Evolutionary conservation across 805 yeast species (phyloP).

Genomic region (Spathaspora arborariae): DNA sequence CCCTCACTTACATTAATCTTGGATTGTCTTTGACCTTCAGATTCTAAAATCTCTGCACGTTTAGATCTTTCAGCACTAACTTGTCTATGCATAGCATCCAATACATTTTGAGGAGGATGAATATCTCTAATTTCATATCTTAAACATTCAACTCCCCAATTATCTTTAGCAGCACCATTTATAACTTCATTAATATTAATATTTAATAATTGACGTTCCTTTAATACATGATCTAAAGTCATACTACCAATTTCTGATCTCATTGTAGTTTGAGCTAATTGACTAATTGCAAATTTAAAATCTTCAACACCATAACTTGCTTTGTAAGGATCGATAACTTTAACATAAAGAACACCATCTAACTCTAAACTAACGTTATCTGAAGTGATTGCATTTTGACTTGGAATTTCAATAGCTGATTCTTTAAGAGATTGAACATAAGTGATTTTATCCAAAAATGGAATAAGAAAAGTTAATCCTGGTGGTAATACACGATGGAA

Average conservation of each 20-base stretch:
- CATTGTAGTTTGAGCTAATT: conserved; percentile 89
- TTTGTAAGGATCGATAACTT: conserved; percentile 76
- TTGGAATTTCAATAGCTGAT: conserved; percentile 79
- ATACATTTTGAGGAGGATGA: conserved; percentile 80
- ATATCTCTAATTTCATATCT: conserved; percentile 86
- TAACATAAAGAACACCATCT: conserved; percentile 79
- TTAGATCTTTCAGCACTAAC: conserved; percentile 85
- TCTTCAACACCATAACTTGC: conserved; percentile 88
- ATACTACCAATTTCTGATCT: conserved; percentile 83
- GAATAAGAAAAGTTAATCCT: conserved; percentile 71
- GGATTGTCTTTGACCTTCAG: conserved; percentile 79
- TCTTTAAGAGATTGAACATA: conserved; percentile 83
- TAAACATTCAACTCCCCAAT: conserved; percentile 81
- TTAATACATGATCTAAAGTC: conserved; percentile 71
- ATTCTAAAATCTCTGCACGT: conserved; percentile 81
- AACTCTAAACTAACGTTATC: conserved; percentile 82
- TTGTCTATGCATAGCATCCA: conserved; percentile 89
- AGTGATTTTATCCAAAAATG: conserved; percentile 69
- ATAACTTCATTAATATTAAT: conserved; percentile 70
- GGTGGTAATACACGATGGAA: conserved; percentile 65
- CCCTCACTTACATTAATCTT: conserved; percentile 85
- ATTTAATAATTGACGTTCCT: conserved; percentile 72
- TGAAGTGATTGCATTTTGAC: conserved; percentile 80
- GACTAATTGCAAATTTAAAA: conserved; percentile 79
- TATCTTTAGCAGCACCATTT: conserved; percentile 75